Conservation (phyloP, 2,329 filamentous ascomycete species). For the Curvularia verruculosa region DNA sequence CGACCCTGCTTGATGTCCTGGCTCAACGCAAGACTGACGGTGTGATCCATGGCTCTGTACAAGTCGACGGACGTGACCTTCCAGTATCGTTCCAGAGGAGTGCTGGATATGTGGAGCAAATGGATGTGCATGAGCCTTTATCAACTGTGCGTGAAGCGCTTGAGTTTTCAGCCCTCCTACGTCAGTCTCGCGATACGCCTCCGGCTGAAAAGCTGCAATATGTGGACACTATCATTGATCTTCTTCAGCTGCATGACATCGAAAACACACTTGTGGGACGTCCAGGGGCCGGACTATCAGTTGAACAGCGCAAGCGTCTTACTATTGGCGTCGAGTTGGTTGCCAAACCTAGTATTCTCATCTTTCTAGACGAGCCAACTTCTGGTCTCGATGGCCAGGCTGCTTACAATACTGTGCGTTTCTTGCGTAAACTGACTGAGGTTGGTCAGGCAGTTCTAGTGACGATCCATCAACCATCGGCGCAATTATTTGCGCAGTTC, state of each 20-base stretch:
- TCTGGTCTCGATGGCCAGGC: slow-evolving; percentile 81
- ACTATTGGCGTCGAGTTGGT: slow-evolving; percentile 60
- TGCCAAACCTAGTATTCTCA: slow-evolving; percentile 22
- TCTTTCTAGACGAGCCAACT: slow-evolving; percentile 66
- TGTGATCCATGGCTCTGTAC: slow-evolving; percentile 79
- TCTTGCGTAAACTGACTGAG: slow-evolving; percentile 83
- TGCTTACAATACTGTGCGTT: slow-evolving; percentile 82
- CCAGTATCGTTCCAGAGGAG: slow-evolving; percentile 83
- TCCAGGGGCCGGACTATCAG: slow-evolving; percentile 26
- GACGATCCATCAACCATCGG: slow-evolving; percentile 92
- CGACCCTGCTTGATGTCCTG: slow-evolving; percentile 37
- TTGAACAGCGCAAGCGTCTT: slow-evolving; percentile 66
- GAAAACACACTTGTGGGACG: slow-evolving; percentile 60
- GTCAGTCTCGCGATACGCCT: slow-evolving; percentile 61
- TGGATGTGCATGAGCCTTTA: slow-evolving; percentile 64
- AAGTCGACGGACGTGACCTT: slow-evolving; percentile 72
- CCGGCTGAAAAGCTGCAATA: slow-evolving; percentile 63
- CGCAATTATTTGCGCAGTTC: slow-evolving; percentile 87
- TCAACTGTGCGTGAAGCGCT: slow-evolving; percentile 66
- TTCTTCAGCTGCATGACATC: slow-evolving; percentile 64
- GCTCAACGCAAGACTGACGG: slow-evolving; percentile 83
- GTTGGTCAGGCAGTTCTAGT: slow-evolving; percentile 81
- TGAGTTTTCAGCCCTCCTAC: slow-evolving; percentile 64
- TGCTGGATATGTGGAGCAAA: slow-evolving; percentile 62
- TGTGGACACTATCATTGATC: slow-evolving; percentile 63